Base-by-base conservation (phyloP, 192 early-diverging fungal genomes). In the Linnemannia zychae region DNA sequence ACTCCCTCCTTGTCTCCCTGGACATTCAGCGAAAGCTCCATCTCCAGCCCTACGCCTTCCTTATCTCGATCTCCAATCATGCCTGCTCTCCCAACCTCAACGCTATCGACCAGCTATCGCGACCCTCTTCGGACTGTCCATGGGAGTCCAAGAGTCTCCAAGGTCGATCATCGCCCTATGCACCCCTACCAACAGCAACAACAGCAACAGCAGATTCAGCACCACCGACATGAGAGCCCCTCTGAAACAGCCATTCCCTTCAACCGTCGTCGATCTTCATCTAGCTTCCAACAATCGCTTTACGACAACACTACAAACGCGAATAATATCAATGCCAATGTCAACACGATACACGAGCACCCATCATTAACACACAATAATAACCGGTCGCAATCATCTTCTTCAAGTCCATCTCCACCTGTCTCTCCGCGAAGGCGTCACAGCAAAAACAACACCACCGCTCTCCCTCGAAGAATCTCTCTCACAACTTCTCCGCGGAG, bases 401-500 rank as follows among this genome's bases (percentile, higher is more conserved):
- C n/a, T n/a, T n/a, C n/a, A n/a, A 71, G 37, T 38, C 69, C 38
- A 3, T 71, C 69, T 7, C 69, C 69, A n/a, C 44, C 69, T 24
- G 18, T 18, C 24, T 46, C 69, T 6, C 57, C 57, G 31, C 24
- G 57, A 31, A 28, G 57, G 57, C 57, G 38, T 36, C 33, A 68
- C 67, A 31, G 67, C 67, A 40, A 68, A 68, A 68, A 7, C 67
- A 40, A 22, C 67, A 11, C 50, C 67, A 11, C 50, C 17, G 50
- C 36, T n/a, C 28, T 22, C 48, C 80, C 57, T 72, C 74, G 73
- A n/a, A 83, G 48, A 24, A 73, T 72, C 57, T 65, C 76, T 34
- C 36, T 67, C 16, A 34, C 17, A 31, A 70, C 76, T n/a, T 67
- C 73, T 78, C 76, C 77, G 72, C 82, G 82, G 77, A 84, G 76